Percentiles rank a stretch among this genome's conserved stretches.
phyloP scores from a whole-genome alignment of 139 green algal genomes.

The Chlorella sp. region DNA sequence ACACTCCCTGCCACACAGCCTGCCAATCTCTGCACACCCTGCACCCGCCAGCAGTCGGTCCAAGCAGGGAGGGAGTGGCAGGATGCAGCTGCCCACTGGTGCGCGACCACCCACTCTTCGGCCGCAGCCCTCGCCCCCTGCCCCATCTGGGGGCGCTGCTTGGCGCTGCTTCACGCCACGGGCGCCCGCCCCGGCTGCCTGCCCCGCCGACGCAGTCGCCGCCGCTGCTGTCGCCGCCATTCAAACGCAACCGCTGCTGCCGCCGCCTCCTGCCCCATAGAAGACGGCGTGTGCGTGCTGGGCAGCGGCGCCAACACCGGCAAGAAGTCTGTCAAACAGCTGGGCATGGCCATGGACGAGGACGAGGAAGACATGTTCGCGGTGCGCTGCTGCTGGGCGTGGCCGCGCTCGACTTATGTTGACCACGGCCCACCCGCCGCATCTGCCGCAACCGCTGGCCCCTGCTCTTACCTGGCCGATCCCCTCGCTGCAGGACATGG shows the following conservation, averaged over 20 bases:
- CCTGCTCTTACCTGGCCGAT: no score
- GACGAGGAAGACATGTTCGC: conserved; percentile 40
- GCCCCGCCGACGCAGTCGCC: not conserved
- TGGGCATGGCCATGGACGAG: conserved; percentile 7
- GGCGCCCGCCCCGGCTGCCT: no score
- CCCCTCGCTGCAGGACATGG: not conserved
- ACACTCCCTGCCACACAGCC: no score
- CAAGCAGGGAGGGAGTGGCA: no score
- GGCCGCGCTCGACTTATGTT: no score
- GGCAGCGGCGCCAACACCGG: not conserved
- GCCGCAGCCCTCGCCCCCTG: not conserved
- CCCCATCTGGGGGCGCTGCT: not conserved
- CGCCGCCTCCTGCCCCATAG: not conserved
- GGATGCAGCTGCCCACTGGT: no score
- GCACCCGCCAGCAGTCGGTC: no score
- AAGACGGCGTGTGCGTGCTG: not conserved
- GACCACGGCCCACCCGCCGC: not conserved
- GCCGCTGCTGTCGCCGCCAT: no score
- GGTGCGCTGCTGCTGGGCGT: not conserved
- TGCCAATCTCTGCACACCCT: no score
- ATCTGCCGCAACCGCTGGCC: not conserved
- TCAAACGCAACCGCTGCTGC: no score
- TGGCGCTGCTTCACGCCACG: no score
- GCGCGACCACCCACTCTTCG: no score
- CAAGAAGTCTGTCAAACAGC: not conserved